Percentiles rank a stretch among this genome's conserved stretches.
These are phyloP conservation scores for Hymenoscyphus fraxineus DNA, from an alignment of 2,329 filamentous ascomycete species.

Conservation along the genomic window DNA sequence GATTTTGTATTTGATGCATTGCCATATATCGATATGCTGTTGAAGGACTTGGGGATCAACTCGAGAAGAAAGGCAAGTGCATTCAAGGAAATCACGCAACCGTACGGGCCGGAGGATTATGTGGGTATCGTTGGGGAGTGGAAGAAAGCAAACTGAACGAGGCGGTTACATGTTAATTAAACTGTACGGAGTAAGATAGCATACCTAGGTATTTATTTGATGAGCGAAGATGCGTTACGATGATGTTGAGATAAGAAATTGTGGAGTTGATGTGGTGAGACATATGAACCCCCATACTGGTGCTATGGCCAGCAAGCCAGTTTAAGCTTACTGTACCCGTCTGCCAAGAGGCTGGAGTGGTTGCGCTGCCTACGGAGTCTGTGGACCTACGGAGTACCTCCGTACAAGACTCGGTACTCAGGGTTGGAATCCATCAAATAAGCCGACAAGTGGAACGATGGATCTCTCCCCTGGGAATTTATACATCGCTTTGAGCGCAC, in stretches of 20 bases:
- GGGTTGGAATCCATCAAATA: neutral
- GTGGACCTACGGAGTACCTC: no score
- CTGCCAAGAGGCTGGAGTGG: no score
- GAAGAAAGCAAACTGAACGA: slow-evolving; percentile 15
- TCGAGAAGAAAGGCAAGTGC: slow-evolving; percentile 50
- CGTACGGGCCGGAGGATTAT: slow-evolving; percentile 47
- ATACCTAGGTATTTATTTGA: neutral
- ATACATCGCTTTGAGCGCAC: slow-evolving; percentile 5
- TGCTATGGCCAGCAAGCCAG: no score
- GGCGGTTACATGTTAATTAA: neutral
- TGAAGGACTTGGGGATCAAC: slow-evolving; percentile 61
- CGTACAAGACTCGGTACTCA: no score
- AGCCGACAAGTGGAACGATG: neutral
- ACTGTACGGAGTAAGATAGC: neutral
- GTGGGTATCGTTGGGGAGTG: slow-evolving; percentile 42
- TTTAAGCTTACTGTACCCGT: no score
- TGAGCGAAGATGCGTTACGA: neutral
- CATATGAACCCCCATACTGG: no score
- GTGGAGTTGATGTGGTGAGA: no score
- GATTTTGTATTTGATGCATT: slow-evolving; percentile 75
- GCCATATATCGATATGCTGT: slow-evolving; percentile 67
- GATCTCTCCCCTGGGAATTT: slow-evolving; percentile 8
- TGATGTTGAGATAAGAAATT: neutral
- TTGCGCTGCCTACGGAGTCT: no score
- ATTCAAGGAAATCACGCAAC: slow-evolving; percentile 39